These are phyloP conservation scores for Trametes meyenii DNA, from an alignment of 768 basidiomycete species.

Conservation along the genomic window DNA sequence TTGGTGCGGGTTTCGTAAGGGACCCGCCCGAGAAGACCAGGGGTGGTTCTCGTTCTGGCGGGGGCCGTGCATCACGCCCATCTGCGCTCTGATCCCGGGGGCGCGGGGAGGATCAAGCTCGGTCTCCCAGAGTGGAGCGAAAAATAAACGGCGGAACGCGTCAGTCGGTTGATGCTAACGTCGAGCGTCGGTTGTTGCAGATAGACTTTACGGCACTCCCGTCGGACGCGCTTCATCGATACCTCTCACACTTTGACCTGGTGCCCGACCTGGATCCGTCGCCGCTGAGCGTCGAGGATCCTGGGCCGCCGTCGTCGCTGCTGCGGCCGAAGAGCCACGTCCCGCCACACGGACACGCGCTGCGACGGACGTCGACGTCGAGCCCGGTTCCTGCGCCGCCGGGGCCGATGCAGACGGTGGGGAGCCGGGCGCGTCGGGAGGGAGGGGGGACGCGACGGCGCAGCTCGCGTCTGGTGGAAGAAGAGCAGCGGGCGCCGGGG, in stretches of 20 bases:
- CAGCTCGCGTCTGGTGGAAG: conserved; percentile 75
- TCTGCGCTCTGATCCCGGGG: background rate
- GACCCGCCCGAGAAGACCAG: background rate
- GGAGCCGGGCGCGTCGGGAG: conserved; percentile 74
- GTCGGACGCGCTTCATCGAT: conserved; percentile 64
- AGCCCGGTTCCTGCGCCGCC: conserved; percentile 30
- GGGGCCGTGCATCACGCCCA: background rate
- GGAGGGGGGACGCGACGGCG: conserved; percentile 63
- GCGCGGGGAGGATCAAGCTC: background rate
- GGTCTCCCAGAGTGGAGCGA: background rate
- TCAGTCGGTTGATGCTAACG: conserved; percentile 2
- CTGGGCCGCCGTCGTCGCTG: conserved; percentile 67
- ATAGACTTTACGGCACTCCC: conserved; percentile 78
- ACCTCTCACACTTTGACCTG: conserved; percentile 73
- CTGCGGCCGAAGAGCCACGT: conserved; percentile 48
- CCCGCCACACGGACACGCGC: conserved; percentile 46
- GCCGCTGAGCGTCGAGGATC: conserved; percentile 65
- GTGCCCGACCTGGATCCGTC: conserved; percentile 72
- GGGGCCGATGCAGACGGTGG: conserved; percentile 50
- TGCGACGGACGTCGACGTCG: conserved; percentile 41
- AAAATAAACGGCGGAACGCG: background rate
- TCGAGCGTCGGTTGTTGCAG: conserved; percentile 39
- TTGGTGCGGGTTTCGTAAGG: conserved; percentile 9
- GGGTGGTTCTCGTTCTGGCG: background rate
- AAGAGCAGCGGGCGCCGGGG: conserved; percentile 44